Percentiles rank a stretch among this genome's conserved stretches.
Evolutionary conservation across 768 basidiomycete species (phyloP).

Genomic region (Leccinum uliginosum): DNA sequence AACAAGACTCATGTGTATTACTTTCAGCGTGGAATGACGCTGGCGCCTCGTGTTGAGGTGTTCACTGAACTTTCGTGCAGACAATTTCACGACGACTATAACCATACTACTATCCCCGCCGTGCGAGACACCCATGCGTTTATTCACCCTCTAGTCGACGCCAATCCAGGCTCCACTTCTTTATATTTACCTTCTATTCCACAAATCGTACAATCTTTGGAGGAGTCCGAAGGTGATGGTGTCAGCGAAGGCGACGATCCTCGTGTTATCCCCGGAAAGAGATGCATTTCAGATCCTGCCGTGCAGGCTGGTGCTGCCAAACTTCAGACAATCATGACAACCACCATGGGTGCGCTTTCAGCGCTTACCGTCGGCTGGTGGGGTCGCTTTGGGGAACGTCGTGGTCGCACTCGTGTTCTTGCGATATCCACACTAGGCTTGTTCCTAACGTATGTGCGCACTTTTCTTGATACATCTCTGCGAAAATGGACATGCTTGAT

Average conservation of each 20-base stretch:
- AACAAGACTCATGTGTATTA: slow-evolving; percentile 9
- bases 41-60: slow-evolving; percentile 75
- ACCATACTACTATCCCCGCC: slow-evolving; percentile 26
- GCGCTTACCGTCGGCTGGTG: slow-evolving; percentile 85
- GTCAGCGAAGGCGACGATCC: slow-evolving; percentile 37
- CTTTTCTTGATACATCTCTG: slow-evolving; percentile 11
- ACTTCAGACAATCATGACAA: slow-evolving; percentile 74
- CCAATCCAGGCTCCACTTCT: slow-evolving; percentile 7
- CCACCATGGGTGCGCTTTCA: slow-evolving; percentile 72
- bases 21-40: slow-evolving; percentile 69
- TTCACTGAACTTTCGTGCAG: slow-evolving; percentile 76
- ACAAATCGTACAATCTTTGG: neutral
- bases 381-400: slow-evolving; percentile 73
- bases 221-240: slow-evolving; percentile 23
- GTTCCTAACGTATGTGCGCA: slow-evolving; percentile 59
- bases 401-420: slow-evolving; percentile 75
- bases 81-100: slow-evolving; percentile 44
- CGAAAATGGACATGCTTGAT: neutral
- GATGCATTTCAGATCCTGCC: slow-evolving; percentile 44
- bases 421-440: slow-evolving; percentile 64
- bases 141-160: slow-evolving; percentile 4
- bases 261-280: slow-evolving; percentile 32
- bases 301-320: slow-evolving; percentile 68
- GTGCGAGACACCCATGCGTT: neutral
- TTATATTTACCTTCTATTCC: slow-evolving; percentile 11